Conservation (phyloP, 1,284 basidiomycete genomes). For the Leccinum pachyderme region DNA sequence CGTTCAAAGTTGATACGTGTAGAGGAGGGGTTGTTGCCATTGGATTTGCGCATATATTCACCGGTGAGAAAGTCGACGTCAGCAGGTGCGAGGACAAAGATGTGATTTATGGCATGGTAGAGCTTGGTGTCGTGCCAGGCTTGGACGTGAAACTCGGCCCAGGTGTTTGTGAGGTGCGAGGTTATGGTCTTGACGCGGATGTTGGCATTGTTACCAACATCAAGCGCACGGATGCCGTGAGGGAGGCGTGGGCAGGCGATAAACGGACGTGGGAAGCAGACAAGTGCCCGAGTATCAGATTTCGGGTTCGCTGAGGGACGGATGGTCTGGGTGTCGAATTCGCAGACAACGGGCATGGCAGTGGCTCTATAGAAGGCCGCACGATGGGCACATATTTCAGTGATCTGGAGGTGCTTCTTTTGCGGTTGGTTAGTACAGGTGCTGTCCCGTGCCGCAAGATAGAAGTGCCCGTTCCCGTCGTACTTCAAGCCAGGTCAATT, state of each 20-base stretch:
- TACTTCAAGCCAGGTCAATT: no score
- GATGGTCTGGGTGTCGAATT: constrained; percentile 4
- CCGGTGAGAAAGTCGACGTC: constrained; percentile 27
- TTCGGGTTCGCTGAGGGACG: neutral
- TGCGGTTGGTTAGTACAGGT: no score
- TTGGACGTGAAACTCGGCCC: constrained; percentile 16
- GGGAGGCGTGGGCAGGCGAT: constrained; percentile 18
- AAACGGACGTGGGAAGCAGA: constrained; percentile 15
- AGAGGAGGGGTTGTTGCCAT: neutral
- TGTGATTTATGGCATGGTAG: neutral
- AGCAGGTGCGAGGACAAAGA: constrained; percentile 14
- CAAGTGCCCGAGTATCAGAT: constrained; percentile 6
- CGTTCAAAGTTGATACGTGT: constrained; percentile 20
- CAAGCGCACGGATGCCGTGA: constrained; percentile 16
- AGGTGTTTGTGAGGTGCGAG: constrained; percentile 6
- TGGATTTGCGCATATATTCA: constrained; percentile 7
- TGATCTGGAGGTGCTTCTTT: no score
- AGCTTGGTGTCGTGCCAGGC: constrained; percentile 9
- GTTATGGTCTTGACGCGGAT: constrained; percentile 13
- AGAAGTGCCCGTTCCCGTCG: no score
- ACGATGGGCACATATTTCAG: no score
- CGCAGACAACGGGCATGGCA: no score
- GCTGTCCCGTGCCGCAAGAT: no score
- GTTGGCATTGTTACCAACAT: constrained; percentile 4
- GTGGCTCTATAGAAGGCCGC: no score